Conservation (phyloP, 495 filamentous ascomycete species). For the Hypoxylon perforatum region DNA sequence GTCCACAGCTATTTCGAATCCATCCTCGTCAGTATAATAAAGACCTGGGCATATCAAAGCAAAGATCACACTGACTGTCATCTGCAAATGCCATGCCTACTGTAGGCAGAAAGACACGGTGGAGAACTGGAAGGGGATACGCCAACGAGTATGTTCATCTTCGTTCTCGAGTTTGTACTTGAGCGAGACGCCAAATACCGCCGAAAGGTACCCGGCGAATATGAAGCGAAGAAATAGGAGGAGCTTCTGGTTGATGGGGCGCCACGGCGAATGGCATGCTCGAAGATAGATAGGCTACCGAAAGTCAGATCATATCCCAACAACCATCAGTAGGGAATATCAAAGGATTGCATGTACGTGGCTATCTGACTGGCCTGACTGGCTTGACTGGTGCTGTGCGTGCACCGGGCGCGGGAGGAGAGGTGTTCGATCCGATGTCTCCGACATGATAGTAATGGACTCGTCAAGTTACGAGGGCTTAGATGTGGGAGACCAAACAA, state of each 20-base stretch:
- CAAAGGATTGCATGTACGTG: slow-evolving; percentile 44
- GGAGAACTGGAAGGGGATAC: slow-evolving; percentile 60
- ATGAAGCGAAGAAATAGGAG: slow-evolving; percentile 55
- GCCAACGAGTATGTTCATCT: slow-evolving; percentile 48
- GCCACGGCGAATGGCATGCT: slow-evolving; percentile 64
- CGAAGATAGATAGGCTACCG: slow-evolving; percentile 60
- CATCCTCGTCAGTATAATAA: slow-evolving; percentile 11
- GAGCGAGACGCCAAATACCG: slow-evolving; percentile 51
- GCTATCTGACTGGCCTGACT: slow-evolving; percentile 37
- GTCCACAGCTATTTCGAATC: slow-evolving; percentile 54
- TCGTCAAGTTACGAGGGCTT: slow-evolving; percentile 3
- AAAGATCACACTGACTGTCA: slow-evolving; percentile 32
- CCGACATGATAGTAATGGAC: slow-evolving; percentile 25
- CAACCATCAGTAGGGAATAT: neutral
- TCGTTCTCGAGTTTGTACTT: slow-evolving; percentile 53
- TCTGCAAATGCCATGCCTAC: slow-evolving; percentile 56
- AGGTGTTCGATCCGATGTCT: slow-evolving; percentile 49
- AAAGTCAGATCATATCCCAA: slow-evolving; percentile 27
- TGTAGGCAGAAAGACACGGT: slow-evolving; percentile 55
- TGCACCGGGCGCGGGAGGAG: slow-evolving; percentile 50
- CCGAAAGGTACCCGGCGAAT: slow-evolving; percentile 56
- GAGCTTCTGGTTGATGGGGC: slow-evolving; percentile 52
- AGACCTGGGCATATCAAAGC: neutral
- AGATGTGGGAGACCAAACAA: neutral
- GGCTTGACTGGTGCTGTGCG: slow-evolving; percentile 12